phyloP scores from a whole-genome alignment of 805 yeast genomes.

The Spathaspora boniae region DNA sequence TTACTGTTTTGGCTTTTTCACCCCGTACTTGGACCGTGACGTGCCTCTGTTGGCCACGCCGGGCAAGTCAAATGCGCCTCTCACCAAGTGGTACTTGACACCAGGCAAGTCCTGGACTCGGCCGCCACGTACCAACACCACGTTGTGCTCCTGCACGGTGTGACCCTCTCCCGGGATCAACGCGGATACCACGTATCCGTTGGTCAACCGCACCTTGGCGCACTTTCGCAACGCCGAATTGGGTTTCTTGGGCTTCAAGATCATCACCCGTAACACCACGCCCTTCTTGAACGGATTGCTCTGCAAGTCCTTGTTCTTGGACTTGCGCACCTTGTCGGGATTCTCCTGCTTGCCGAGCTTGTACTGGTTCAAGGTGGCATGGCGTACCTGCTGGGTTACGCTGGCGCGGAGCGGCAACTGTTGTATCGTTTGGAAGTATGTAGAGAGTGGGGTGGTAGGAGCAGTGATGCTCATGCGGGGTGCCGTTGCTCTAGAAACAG shows the following conservation, averaged over 20 bases:
- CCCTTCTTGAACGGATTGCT: constrained; percentile 87
- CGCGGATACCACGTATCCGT: constrained; percentile 85
- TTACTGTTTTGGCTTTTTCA: constrained; percentile 62
- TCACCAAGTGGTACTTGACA: constrained; percentile 87
- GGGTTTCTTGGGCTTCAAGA: constrained; percentile 95
- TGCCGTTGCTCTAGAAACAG: too few relatives aligned
- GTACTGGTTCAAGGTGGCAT: constrained; percentile 76
- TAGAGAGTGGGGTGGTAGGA: constrained; percentile 6
- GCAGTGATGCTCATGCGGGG: not conserved
- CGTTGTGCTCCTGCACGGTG: constrained; percentile 96
- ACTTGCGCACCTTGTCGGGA: constrained; percentile 48
- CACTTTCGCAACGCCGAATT: constrained; percentile 98
- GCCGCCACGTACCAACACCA: constrained; percentile 96
- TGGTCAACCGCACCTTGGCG: constrained; percentile 87
- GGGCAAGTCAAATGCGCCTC: constrained; percentile 90
- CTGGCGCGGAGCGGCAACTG: constrained; percentile 8
- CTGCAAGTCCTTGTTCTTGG: constrained; percentile 77
- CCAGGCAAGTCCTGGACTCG: constrained; percentile 98
- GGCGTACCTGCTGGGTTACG: constrained; percentile 38
- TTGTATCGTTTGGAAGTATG: constrained; percentile 15
- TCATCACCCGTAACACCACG: constrained; percentile 90
- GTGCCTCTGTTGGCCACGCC: constrained; percentile 93
- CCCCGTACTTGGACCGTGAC: constrained; percentile 92
- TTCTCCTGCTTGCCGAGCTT: constrained; percentile 57
- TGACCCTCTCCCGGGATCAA: constrained; percentile 99